Percentiles rank a stretch among this genome's conserved stretches.
These are phyloP conservation scores for Thymus quinquecostatus DNA, from an alignment of 257 asterid species.

Conservation along the genomic window DNA sequence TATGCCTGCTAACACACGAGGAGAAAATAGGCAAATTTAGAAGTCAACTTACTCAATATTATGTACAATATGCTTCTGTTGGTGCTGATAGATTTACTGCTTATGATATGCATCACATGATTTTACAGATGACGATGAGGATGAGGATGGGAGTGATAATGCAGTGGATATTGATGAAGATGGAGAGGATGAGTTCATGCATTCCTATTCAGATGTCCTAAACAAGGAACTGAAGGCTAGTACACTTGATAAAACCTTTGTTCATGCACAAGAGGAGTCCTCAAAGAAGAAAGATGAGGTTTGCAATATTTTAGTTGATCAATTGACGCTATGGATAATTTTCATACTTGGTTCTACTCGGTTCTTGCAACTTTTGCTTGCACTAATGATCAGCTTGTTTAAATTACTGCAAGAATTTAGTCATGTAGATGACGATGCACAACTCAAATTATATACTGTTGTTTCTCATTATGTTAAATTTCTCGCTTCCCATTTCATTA, in stretches of 20 bases:
- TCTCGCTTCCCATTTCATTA: background rate
- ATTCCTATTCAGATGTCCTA: conserved; percentile 68
- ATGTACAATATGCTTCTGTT: conserved; percentile 1
- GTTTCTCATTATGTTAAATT: background rate
- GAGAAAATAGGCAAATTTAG: background rate
- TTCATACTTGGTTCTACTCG: conserved; percentile 14
- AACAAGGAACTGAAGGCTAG: conserved; percentile 79
- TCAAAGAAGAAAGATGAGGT: conserved; percentile 72
- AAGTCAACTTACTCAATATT: conserved; percentile 2
- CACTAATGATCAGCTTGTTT: background rate
- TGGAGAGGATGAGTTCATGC: conserved; percentile 66
- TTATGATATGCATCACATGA: conserved; percentile 1
- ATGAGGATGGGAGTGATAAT: conserved; percentile 58
- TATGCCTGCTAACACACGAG: background rate
- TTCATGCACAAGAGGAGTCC: conserved; percentile 58
- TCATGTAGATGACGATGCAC: background rate
- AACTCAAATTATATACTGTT: background rate
- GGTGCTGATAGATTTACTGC: conserved; percentile 1
- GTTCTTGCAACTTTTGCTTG: conserved; percentile 10
- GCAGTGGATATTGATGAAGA: conserved; percentile 58
- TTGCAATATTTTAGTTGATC: conserved; percentile 11
- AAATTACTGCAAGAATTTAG: conserved; percentile 2
- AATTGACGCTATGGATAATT: background rate
- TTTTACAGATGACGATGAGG: conserved; percentile 68
- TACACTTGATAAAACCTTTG: conserved; percentile 70